Base-by-base conservation (phyloP, 306 rosid species). In the Cicer cuneatum region DNA sequence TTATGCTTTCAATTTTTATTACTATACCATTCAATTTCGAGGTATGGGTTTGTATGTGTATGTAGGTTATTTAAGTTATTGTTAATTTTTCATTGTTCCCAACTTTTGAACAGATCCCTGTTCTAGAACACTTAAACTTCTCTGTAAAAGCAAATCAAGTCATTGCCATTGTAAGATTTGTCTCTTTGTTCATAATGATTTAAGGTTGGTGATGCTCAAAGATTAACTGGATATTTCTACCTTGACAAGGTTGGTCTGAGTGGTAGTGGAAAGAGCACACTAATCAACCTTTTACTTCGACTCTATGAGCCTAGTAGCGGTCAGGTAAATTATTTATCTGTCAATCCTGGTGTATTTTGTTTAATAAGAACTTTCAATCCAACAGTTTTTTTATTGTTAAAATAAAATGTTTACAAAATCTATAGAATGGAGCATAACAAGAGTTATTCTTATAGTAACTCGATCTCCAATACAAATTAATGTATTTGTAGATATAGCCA, bases 251-350 rank as follows among this genome's bases (percentile, higher is more conserved):
- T 89, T 80, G 98, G 98, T 71, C 90, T 93, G 61, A 93, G 98
- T 80, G 96, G 98, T 6, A 90, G 98, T 88, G 98, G 98, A 61
- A 93, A 93, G 80, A 93, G 96, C 88, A 93, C 98, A 43, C 66
- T 93, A 6, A 85, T 93, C 83, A 93, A 85, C 83, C 93, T 93
- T 71, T 78, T 93, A 82, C 98, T 93, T 59, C 97, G 96, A 76
- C 93, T 93, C 16, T 93, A 93, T 60, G 93, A 90, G 71, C 97
- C 98, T 71, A 85, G 85, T 71, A 80, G 80, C 68, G 97, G 98
- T 66, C 93, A 90, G 97, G 98, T 93, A 86, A 71, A 70, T 62
- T 41, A 67, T 40, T 78, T 14, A 38, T 53, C 74, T 72, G 71
- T 58, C 47, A 29, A 24, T 71, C 48, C 18, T 8, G 2, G 51